Percentiles rank a stretch among this genome's conserved stretches.
Conservation (phyloP, 148 eudicot genomes). For the Hydrangea macrophylla region DNA sequence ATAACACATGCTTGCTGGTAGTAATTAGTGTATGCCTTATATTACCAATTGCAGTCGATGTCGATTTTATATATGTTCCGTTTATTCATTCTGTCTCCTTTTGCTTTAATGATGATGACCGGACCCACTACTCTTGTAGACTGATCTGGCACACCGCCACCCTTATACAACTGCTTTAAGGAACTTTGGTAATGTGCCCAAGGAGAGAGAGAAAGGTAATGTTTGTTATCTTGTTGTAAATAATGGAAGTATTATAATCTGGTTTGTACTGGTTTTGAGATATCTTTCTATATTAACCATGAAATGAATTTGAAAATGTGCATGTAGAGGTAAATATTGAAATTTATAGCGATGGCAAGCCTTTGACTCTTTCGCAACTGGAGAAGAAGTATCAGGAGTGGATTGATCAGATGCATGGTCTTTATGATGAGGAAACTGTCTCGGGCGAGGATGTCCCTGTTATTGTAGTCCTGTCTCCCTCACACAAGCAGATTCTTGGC, state of each 20-base stretch:
- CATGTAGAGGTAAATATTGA: slow-evolving; percentile 37
- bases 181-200: slow-evolving; percentile 45
- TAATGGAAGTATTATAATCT: not conserved
- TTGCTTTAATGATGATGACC: not conserved
- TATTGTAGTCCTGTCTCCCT: slow-evolving; percentile 27
- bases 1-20: no score
- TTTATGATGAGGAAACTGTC: slow-evolving; percentile 55
- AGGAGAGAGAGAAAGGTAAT: slow-evolving; percentile 39
- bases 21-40: not conserved
- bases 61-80: not conserved
- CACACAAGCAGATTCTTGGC: slow-evolving; percentile 47
- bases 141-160: slow-evolving; percentile 62
- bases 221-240: not conserved
- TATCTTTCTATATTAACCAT: not conserved
- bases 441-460: slow-evolving; percentile 55
- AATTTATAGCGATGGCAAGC: slow-evolving; percentile 40
- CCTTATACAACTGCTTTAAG: slow-evolving; percentile 61
- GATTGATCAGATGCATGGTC: slow-evolving; percentile 59
- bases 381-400: slow-evolving; percentile 61
- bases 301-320: not conserved
- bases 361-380: slow-evolving; percentile 40
- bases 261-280: not conserved
- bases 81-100: not conserved
- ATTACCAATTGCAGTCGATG: not conserved
- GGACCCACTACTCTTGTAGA: slow-evolving; percentile 32